phyloP scores from a whole-genome alignment of 345 rosid genomes.

The Pistacia integerrima region DNA sequence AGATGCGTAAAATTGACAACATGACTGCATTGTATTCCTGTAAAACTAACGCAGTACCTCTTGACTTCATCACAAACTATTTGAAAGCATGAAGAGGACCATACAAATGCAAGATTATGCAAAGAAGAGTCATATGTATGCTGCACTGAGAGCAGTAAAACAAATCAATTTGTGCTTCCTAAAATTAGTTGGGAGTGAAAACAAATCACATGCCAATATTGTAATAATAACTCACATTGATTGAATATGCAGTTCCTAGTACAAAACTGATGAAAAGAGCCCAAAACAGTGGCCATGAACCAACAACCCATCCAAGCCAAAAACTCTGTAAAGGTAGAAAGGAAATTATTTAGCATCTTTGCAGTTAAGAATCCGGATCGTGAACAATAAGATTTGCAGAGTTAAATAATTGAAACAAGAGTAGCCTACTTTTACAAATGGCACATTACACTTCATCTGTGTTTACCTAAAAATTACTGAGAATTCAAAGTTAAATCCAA shows the following conservation, averaged over 20 bases:
- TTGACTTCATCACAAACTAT: neutral
- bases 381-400: neutral
- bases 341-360: neutral
- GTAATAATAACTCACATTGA: slow-evolving; percentile 64
- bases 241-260: slow-evolving; percentile 95
- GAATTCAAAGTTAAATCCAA: neutral
- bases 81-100: neutral
- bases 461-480: neutral
- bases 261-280: slow-evolving; percentile 88
- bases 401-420: neutral
- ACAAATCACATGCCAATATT: neutral
- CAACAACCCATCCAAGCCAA: slow-evolving; percentile 84
- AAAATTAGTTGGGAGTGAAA: neutral
- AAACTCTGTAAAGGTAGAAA: slow-evolving; percentile 62
- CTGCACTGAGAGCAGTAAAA: neutral
- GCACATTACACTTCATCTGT: neutral
- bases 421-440: neutral
- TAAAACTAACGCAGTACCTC: neutral
- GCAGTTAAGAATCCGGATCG: slow-evolving; percentile 1
- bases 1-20: neutral
- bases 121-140: neutral
- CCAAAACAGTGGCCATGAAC: slow-evolving; percentile 97
- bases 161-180: neutral
- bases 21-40: neutral
- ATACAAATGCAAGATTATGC: slow-evolving; percentile 3